A percentile compares a stretch with the other conserved stretches of the same genome.
Evolutionary conservation across 1,284 basidiomycete genomes (phyloP).

Genomic region (Hemileia vastatrix): DNA sequence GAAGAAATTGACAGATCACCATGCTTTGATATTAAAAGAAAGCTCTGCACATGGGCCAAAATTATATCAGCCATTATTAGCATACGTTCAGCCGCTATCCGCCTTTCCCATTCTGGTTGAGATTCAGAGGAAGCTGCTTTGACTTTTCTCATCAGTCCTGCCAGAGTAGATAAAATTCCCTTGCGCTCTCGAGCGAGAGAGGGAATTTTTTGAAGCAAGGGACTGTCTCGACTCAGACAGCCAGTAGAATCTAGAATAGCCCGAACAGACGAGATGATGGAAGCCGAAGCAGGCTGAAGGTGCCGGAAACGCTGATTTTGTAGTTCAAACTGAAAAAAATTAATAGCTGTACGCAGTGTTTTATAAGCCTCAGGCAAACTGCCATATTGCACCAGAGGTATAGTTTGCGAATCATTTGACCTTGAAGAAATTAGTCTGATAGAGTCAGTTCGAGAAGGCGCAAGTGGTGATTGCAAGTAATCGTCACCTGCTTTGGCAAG

Average conservation of each 20-base stretch:
- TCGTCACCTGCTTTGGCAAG: too few relatives aligned
- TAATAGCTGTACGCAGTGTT: neutral
- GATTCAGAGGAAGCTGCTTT: constrained; percentile 54
- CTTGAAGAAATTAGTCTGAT: too few relatives aligned
- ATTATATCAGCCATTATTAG: constrained; percentile 47
- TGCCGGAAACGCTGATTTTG: neutral
- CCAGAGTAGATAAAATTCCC: constrained; percentile 69
- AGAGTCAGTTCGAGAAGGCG: neutral
- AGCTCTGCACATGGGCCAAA: constrained; percentile 45
- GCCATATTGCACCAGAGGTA: too few relatives aligned
- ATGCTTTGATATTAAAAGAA: constrained; percentile 1
- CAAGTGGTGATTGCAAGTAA: constrained; percentile 48
- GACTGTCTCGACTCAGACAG: constrained; percentile 73
- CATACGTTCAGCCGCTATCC: constrained; percentile 38
- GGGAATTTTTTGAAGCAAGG: constrained; percentile 59
- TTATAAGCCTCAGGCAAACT: too few relatives aligned
- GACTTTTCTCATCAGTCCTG: constrained; percentile 72
- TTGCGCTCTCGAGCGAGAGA: constrained; percentile 67
- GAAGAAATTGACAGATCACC: neutral
- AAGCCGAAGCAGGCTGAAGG: constrained; percentile 6
- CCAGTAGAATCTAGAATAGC: constrained; percentile 72
- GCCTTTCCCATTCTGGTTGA: constrained; percentile 30
- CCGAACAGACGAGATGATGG: constrained; percentile 86
- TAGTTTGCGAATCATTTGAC: too few relatives aligned
- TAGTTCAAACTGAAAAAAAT: neutral